Evolutionary conservation across 306 rosid genomes (phyloP).

Genomic region (Dryas octopetala): DNA sequence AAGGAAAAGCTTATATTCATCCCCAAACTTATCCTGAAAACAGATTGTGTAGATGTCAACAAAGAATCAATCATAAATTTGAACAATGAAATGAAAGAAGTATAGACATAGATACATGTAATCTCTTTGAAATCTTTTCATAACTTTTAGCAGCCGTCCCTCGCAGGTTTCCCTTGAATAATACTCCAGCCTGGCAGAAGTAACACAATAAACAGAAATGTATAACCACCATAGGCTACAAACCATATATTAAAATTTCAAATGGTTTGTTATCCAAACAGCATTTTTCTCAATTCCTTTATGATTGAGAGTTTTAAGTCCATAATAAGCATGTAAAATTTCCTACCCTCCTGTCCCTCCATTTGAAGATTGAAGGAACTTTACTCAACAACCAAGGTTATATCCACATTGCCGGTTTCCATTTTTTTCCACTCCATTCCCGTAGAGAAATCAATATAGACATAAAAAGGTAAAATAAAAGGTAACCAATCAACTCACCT

Average conservation of each 20-base stretch:
- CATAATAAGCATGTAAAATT: not conserved
- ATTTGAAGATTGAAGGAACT: constrained; percentile 1
- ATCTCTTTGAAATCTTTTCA: constrained; percentile 78
- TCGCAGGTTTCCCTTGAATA: constrained; percentile 95
- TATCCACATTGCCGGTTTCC: not conserved
- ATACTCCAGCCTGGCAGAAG: constrained; percentile 74
- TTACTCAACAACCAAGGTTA: not conserved
- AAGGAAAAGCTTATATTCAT: constrained; percentile 83
- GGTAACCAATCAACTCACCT: constrained; percentile 49
- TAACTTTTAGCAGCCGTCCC: constrained; percentile 84
- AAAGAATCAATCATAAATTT: constrained; percentile 23
- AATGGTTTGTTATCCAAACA: not conserved
- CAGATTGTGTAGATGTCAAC: constrained; percentile 19
- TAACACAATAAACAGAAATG: constrained; percentile 18
- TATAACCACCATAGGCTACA: not conserved
- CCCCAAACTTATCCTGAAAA: constrained; percentile 78
- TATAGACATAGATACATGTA: constrained; percentile 49
- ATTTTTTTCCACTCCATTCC: not conserved
- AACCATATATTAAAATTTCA: not conserved
- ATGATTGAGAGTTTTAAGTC: not conserved
- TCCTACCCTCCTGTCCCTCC: not conserved
- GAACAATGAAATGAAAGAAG: constrained; percentile 9
- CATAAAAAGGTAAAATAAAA: not conserved
- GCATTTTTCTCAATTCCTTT: constrained; percentile 3
- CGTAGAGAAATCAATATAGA: not conserved